These are phyloP conservation scores for Saccharum spontaneum DNA, from an alignment of 176 grass and related monocot species.

Conservation along the genomic window DNA sequence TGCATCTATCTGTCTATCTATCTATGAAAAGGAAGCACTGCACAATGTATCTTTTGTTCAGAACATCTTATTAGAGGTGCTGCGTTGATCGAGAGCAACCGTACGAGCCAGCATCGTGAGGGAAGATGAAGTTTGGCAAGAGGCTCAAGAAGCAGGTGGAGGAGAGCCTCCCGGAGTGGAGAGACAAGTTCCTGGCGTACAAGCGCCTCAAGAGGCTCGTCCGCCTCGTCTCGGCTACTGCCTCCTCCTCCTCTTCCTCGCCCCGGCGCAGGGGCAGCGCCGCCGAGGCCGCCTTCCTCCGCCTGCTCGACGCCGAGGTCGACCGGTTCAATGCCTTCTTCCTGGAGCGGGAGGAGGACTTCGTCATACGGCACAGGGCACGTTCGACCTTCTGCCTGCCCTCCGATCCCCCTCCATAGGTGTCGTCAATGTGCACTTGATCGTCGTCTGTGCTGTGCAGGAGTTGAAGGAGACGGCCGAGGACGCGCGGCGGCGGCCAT, in stretches of 20 bases:
- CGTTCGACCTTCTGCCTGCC: neutral
- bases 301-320: slow-evolving; percentile 62
- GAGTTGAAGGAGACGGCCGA: slow-evolving; percentile 56
- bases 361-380: slow-evolving; percentile 74
- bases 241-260: no score
- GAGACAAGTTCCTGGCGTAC: slow-evolving; percentile 76
- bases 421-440: neutral
- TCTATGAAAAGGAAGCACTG: neutral
- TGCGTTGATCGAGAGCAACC: neutral
- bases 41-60: neutral
- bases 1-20: neutral
- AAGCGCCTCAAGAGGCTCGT: slow-evolving; percentile 80
- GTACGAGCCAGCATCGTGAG: neutral
- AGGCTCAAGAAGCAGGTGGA: slow-evolving; percentile 73
- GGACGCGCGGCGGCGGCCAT: neutral
- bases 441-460: slow-evolving; percentile 23
- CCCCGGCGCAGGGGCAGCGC: neutral
- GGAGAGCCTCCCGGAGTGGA: slow-evolving; percentile 83
- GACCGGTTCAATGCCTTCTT: slow-evolving; percentile 89
- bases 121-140: slow-evolving; percentile 85
- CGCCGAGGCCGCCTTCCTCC: slow-evolving; percentile 39
- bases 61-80: neutral
- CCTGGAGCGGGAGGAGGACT: slow-evolving; percentile 82
- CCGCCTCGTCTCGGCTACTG: slow-evolving; percentile 22
- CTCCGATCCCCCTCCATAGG: no score